Evolutionary conservation across 768 basidiomycete species (phyloP), one percentile per base, ranked within the genome.

Genomic region (Phlegmacium glaucopus): DNA sequence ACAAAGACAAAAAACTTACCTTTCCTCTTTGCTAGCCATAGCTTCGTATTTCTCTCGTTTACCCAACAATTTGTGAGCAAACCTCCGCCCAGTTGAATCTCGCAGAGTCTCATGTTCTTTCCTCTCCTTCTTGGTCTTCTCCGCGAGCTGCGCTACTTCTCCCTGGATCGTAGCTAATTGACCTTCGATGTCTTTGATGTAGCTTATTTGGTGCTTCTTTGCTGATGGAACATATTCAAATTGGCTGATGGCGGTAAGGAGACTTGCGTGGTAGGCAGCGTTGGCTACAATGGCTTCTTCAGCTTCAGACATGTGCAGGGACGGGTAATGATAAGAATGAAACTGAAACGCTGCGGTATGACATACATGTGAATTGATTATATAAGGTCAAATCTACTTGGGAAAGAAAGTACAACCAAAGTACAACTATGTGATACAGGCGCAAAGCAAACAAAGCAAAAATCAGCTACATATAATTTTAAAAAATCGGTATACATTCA

Each of bases 1-100:
- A 32, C 22, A 22, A 22, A 5, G 22, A 13, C 10, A 7, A 37
- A 35, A 16, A 32, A 55, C 64, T 18, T 49, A 76, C 76, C 66
- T 56, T 54, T 77, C 76, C 53, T 75, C 76, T 48, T 76, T 74
- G 32, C 61, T 68, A 42, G 64, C 70, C 58, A 59, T 72, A 12
- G 67, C 71, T 38, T 68, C 67, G 52, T 64, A 75, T 51, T 72
- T 67, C 36, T 71, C 72, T 50, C 62, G 68, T 49, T 68, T 66
- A 4, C 76, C 74, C 4, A 70, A 60, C 12, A 76, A 43, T 53
- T 65, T 71, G 42, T 70, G 67, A 1, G 72, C 68, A 11, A 74
- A 57, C 48, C 69, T 55, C 30, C 66, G 54, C 11, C 69, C 58
- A 6, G 70, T 70, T 16, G 73, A 71, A 47, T 76, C 68, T 15